phyloP scores from a whole-genome alignment of 2,329 filamentous ascomycete genomes.

The Scopulariopsis brevicaulis region DNA sequence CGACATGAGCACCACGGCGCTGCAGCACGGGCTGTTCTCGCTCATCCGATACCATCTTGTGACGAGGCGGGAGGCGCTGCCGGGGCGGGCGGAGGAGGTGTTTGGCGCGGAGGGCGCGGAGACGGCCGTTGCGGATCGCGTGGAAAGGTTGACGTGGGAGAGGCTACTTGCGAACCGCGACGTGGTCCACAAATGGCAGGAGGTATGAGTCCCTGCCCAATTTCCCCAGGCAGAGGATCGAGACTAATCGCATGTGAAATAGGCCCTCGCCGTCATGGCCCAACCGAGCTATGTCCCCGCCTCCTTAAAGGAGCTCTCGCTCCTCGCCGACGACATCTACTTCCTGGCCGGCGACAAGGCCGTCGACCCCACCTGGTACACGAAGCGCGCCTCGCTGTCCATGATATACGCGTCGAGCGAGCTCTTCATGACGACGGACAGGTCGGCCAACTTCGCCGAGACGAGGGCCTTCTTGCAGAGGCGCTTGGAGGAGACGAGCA shows the following conservation, averaged over 20 bases:
- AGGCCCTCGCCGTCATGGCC: conserved; percentile 87
- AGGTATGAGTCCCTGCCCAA: conserved; percentile 40
- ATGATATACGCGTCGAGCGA: conserved; percentile 62
- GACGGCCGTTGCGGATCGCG: conserved; percentile 39
- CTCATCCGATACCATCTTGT: conserved; percentile 71
- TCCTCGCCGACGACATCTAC: conserved; percentile 85
- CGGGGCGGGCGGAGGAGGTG: conserved; percentile 22
- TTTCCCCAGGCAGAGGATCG: background rate
- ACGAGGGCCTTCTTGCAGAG: conserved; percentile 73
- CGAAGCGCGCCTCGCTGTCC: conserved; percentile 44
- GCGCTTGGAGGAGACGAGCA: conserved; percentile 58
- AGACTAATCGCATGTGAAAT: conserved; percentile 2
- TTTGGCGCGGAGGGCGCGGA: conserved; percentile 22
- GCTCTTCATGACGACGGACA: conserved; percentile 89
- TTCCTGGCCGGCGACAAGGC: conserved; percentile 71
- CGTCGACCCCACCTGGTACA: conserved; percentile 84
- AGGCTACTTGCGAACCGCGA: conserved; percentile 63
- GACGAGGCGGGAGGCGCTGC: conserved; percentile 52
- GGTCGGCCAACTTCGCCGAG: conserved; percentile 57
- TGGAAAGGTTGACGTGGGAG: conserved; percentile 64
- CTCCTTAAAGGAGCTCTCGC: conserved; percentile 67
- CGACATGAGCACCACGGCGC: conserved; percentile 73
- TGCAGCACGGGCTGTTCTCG: conserved; percentile 70
- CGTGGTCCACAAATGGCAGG: conserved; percentile 72
- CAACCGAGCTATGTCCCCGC: conserved; percentile 66